Base-by-base conservation (phyloP, 495 filamentous ascomycete genomes). In the Penicillium desertorum region DNA sequence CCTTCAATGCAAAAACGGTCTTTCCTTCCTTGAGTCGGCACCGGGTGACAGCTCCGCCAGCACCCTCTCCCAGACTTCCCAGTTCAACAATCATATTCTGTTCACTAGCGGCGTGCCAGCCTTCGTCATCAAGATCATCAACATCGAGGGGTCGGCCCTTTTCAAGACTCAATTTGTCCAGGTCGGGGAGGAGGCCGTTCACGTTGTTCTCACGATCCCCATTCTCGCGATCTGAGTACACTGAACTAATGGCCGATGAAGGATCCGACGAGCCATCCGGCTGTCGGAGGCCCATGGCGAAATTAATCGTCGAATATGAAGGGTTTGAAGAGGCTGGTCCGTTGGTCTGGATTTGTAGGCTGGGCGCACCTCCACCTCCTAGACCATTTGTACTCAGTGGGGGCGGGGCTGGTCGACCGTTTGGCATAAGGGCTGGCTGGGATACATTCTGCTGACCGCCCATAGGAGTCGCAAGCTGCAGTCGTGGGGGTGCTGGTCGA, bases 1-100 rank as follows among this genome's bases (percentile, higher is more conserved):
- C 94, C 87, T 98, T 98, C 56, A 98, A 79, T 11, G 94, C 94
- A 77, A 98, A 98, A 22, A 96, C 83, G 0, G 91, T 98, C 73
- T 94, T 96, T 44, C 91, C 91, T 23, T 89, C 91, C 67, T 89
- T 89, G 54, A 98, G 78, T 70, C 83, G 88, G 71, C 91, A 96
- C 62, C 87, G 85, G 34, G 95, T 98, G 36, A 98, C 94, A 9
- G 94, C 94, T 65, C 94, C 94, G 51, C 94, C 94, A 45, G 95
- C 92, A 58, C 94, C 94, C 72, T 98, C 94, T 54, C 94, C 94
- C 43, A 98, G 74, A 66, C 89, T 91, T 8, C 95, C 95, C 41
- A 96, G 69, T 73, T 98, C 91, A 41, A 88, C 73, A 56, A 98
- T 92, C 67, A 89, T 83, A 66, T 90, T 89, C 65, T 93, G 88